Evolutionary conservation across 441 rosid genomes (phyloP), one percentile per base, ranked within the genome.

Genomic region (Rhodomyrtus psidioides): DNA sequence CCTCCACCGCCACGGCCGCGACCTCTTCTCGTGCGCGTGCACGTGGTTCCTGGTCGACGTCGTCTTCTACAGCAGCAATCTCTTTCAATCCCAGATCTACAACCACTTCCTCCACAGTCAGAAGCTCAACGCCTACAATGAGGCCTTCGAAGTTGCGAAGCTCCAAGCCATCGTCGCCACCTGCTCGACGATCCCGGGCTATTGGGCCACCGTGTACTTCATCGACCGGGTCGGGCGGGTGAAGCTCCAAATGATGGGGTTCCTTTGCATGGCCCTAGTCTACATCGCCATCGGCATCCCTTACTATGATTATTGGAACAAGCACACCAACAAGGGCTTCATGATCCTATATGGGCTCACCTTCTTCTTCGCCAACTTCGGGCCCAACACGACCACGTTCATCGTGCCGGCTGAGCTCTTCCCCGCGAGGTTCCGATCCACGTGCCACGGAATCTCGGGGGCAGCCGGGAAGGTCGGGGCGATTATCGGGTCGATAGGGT

Each of bases 371-470:
- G 91, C 96, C 44, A 96, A 96, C 85, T 94, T 94, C 30, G 99
- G 99, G 54, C 99, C 97, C 6, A 95, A 96, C 82, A 92, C 96
- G 3, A 95, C 99, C 5, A 95, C 99, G 1, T 96, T 94, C 83
- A 94, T 96, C 3, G 90, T 95, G 51, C 99, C 99, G 0, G 99
- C 96, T 0, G 98, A 96, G 81, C 95, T 95, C n/a, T 96, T 96
- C 49, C 99, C 99, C 9, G 92, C 99, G 0, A 91, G 99, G 88
- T 93, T 95, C 54, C 91, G 99, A 86, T 89, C 98, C 9, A 95
- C 97, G 5, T 96, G 99, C 86, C 96, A 96, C 46, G 99, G 96
- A 28, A 94, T 96, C 53, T 88, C 96, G 0, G 99, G 94, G 58
- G 97, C 98, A 1, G 75, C 85, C 15, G 98, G 98, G 84, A 96